phyloP scores from a whole-genome alignment of 345 rosid genomes.

The Hevea brasiliensis region DNA sequence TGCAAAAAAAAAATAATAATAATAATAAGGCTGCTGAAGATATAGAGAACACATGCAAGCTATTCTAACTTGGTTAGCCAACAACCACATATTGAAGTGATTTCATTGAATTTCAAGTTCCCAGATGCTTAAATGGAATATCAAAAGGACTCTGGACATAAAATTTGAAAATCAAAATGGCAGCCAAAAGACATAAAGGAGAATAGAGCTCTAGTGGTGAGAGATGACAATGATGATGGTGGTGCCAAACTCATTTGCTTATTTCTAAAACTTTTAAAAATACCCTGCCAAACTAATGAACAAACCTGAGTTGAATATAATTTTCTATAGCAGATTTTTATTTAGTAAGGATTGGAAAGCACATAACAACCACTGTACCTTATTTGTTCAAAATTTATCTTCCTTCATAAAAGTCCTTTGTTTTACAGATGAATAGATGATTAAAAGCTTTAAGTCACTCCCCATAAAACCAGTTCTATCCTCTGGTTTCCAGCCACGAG shows the following conservation, averaged over 20 bases:
- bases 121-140: background rate
- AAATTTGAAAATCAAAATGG: background rate
- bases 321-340: background rate
- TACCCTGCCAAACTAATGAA: background rate
- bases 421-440: background rate
- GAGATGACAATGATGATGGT: no score
- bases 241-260: no score
- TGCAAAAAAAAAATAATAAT: no score
- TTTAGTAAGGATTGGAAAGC: background rate
- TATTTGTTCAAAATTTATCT: background rate
- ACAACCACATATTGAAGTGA: no score
- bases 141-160: background rate
- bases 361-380: background rate
- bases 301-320: background rate
- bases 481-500: background rate
- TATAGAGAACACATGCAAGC: no score
- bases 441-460: background rate
- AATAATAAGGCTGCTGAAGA: no score
- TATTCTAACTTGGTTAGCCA: no score
- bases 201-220: background rate
- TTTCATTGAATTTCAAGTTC: no score
- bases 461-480: background rate
- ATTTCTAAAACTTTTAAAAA: no score
- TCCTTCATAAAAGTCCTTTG: background rate
- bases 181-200: no score